Percentiles rank a stretch among this genome's conserved stretches.
Evolutionary conservation across 257 asterid species (phyloP).

Genomic region (Ajuga chamaepitys): DNA sequence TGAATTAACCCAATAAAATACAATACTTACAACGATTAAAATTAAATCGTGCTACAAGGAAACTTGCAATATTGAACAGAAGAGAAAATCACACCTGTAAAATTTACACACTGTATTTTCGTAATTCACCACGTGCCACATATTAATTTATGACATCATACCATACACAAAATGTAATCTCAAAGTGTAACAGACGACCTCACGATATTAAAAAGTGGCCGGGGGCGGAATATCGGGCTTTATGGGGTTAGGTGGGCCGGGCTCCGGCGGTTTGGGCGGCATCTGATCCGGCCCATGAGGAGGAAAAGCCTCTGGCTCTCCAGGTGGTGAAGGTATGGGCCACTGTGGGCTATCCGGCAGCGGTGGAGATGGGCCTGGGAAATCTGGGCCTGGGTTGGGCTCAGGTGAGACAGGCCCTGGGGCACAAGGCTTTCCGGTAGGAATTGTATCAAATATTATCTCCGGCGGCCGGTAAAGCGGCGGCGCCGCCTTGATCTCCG

Average conservation of each 20-base stretch:
- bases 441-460: constrained; percentile 31
- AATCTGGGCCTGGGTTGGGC: constrained; percentile 36
- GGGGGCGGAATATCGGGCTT: constrained; percentile 30
- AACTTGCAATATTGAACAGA: too few species aligned
- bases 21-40: too few species aligned
- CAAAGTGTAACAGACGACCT: too few species aligned
- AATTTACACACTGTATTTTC: too few species aligned
- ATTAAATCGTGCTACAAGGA: too few species aligned
- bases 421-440: constrained; percentile 37
- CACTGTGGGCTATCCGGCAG: constrained; percentile 36
- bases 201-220: too few species aligned
- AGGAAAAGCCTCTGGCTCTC: constrained; percentile 10
- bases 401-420: constrained; percentile 32
- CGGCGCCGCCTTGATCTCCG: constrained; percentile 18
- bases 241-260: constrained; percentile 15
- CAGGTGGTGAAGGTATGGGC: constrained; percentile 24
- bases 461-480: constrained; percentile 21
- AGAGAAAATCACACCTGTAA: too few species aligned
- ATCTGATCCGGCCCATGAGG: constrained; percentile 30
- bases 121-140: too few species aligned
- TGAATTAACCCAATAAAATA: too few species aligned
- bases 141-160: too few species aligned
- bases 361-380: constrained; percentile 40
- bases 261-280: constrained; percentile 31
- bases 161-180: too few species aligned